Conservation (phyloP, 345 rosid species). For the Alliaria petiolata region DNA sequence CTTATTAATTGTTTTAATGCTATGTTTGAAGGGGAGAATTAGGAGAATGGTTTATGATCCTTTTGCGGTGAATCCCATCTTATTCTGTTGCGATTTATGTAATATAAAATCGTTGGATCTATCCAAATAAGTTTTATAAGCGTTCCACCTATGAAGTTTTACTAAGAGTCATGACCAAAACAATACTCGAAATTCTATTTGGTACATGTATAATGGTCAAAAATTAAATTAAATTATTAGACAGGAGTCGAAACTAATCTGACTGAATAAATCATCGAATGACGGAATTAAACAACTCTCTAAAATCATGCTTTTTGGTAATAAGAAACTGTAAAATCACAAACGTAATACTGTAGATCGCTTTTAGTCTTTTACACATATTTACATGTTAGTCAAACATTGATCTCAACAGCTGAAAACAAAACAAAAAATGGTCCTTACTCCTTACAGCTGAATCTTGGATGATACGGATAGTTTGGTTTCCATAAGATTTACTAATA, state of each 20-base stretch:
- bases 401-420: too few species aligned
- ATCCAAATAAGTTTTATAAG: neutral
- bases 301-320: neutral
- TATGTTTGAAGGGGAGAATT: neutral
- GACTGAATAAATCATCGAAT: neutral
- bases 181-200: too few species aligned
- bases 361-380: neutral
- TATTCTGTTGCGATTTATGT: conserved; percentile 4
- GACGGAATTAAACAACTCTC: neutral
- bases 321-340: neutral
- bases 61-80: neutral
- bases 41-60: neutral
- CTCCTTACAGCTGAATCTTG: too few species aligned
- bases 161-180: too few species aligned
- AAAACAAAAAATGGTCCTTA: neutral
- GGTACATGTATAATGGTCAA: neutral
- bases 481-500: neutral
- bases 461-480: neutral
- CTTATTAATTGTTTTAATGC: neutral
- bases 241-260: neutral
- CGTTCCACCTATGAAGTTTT: neutral
- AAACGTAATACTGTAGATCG: neutral
- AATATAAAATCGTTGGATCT: neutral
- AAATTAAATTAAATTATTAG: neutral
- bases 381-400: neutral